Evolutionary conservation across 495 filamentous ascomycete species (phyloP), one percentile per base, ranked within the genome.

Genomic region (Neurospora sp.): DNA sequence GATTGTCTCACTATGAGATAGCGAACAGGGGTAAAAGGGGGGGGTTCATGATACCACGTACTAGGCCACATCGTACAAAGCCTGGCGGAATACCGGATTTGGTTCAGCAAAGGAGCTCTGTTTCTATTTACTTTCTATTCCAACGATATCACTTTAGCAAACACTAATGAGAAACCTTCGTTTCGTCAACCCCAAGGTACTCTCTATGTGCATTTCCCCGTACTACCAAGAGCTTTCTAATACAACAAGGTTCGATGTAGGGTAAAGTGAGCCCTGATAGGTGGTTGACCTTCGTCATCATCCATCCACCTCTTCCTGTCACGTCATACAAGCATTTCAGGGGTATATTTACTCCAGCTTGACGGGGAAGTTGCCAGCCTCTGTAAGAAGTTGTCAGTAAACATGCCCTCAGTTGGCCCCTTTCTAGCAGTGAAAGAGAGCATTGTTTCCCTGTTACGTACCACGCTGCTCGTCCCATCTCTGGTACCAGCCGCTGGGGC

Each of bases 381-480:
- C 95, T 96, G 85, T 74, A 69, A 44, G 70, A 42, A 42, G 27
- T 35, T 74, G 75, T 83, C 73, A 80, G 76, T 68, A 70, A 35
- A 66, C 27, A 66, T 16, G 14, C 12, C 27, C 6, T 66, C 27
- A 1, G 14, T 66, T 9, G 27, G 14, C 27, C 14, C 14, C 14
- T 40, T 42, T 48, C 27, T 40, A 72, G 70, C n/a, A 68, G 38
- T 41, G 40, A 18, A 40, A 70, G 20, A 53, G 44, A 44, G 8
- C 3, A 44, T n/a, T 10, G 44, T 27, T 27, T 27, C 20, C 11
- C 39, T 16, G 20, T 44, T 78, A 86, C 92, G 77, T 88, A 97
- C 95, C 94, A 83, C 95, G 91, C 87, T 98, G 96, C 77, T 93
- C 91, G 83, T 99, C 96, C 96, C 96, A 99, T 82, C 95, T 88